Base-by-base conservation (phyloP, 768 basidiomycete species). In the Pleurotus eryngii region DNA sequence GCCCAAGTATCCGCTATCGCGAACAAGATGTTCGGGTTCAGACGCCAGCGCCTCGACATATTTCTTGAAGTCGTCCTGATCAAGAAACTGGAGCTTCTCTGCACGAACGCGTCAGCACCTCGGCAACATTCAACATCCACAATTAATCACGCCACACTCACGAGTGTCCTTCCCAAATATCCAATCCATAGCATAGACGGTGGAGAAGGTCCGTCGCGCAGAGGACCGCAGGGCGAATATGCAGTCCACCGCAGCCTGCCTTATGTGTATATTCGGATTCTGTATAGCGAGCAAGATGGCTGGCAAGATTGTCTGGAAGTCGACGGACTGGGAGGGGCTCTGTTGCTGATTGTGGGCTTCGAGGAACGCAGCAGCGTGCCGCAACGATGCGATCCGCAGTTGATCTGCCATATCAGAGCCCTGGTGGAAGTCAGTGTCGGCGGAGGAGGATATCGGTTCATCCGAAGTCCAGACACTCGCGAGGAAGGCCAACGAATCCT, bases 231-330 rank as follows among this genome's bases (percentile, higher is more conserved):
- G 63, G 4, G 77, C 70, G 0, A 72, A 72, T 7, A 92, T 70
- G 55, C 85, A 87, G 57, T 81, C 80, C 18, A 84, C 64, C 15
- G 86, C 82, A 12, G 76, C 80, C 46, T 72, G 68, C 18, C 86
- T 78, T n/a, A 78, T 71, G 5, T 68, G 66, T 3, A 60, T 58
- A 45, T 79, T 75, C 1, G 68, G 22, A 58, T 76, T 78, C 53
- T 83, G 79, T 11, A 93, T 63, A 8, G 84, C 78, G 18, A 87
- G 79, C 1, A 94, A 72, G 8, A 93, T 67, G 2, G 85, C 76
- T 1, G 92, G 90, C 9, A 94, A 65, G 5, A 95, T 78, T 0
- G 84, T 86, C 68, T 95, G 89, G 70, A 95, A 92, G 68, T 96
- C 94, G 3, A 87, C 69, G 12, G 78, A 74, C 38, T 78, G 75